These are phyloP conservation scores for Colletotrichum sp. DNA, from an alignment of 2,329 filamentous ascomycete genomes.

Conservation along the genomic window DNA sequence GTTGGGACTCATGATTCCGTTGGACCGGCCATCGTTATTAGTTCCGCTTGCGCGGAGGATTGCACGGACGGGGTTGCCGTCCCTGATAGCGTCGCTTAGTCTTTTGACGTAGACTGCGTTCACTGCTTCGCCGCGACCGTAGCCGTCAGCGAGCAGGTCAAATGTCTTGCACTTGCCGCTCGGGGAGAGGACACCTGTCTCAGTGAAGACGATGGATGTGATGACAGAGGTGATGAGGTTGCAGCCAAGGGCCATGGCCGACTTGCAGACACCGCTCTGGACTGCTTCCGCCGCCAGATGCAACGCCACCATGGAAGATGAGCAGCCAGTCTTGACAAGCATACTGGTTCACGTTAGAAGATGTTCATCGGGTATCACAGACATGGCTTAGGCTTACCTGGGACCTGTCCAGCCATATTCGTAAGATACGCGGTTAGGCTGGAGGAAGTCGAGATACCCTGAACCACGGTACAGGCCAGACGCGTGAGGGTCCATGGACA, in stretches of 20 bases:
- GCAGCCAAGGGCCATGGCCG: constrained; percentile 34
- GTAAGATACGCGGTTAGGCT: constrained; percentile 35
- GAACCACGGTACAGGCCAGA: constrained; percentile 22
- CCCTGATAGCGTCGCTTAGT: constrained; percentile 41
- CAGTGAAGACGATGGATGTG: constrained; percentile 20
- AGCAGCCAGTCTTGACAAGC: constrained; percentile 39
- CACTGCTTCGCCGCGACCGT: constrained; percentile 42
- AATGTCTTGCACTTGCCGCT: constrained; percentile 33
- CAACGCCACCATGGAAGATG: constrained; percentile 31
- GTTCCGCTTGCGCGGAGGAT: constrained; percentile 31
- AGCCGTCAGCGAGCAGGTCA: constrained; percentile 47
- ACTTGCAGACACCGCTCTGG: constrained; percentile 26
- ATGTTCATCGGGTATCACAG: not conserved
- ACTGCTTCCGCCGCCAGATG: constrained; percentile 34
- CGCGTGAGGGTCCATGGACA: constrained; percentile 1
- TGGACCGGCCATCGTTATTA: constrained; percentile 38
- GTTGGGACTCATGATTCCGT: constrained; percentile 43
- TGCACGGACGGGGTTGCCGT: constrained; percentile 38
- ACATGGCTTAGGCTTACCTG: constrained; percentile 21
- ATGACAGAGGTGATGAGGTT: constrained; percentile 30
- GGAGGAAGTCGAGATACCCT: constrained; percentile 22
- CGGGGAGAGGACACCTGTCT: constrained; percentile 29
- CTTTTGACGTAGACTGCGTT: constrained; percentile 43
- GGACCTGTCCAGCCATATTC: constrained; percentile 36
- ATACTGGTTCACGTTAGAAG: constrained; percentile 23